Percentiles rank a stretch among this genome's conserved stretches.
Conservation (phyloP, 2,329 filamentous ascomycete species). For the Pseudogymnoascus sp. region DNA sequence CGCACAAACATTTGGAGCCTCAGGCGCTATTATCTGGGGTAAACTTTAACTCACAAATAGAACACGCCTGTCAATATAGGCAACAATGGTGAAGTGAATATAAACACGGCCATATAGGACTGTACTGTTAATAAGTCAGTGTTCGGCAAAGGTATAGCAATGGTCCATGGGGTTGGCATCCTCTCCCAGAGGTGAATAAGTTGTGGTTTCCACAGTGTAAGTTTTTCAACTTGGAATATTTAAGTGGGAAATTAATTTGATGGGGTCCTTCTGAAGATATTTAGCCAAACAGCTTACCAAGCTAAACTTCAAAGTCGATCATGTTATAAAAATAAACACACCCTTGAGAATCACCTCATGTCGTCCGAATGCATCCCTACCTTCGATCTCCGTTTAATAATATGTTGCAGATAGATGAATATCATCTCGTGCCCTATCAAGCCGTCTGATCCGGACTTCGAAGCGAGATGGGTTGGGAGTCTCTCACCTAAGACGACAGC, state of each 20-base stretch:
- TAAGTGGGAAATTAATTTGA: neutral
- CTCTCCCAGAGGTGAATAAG: neutral
- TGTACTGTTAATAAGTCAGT: neutral
- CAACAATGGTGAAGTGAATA: neutral
- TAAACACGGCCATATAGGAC: neutral
- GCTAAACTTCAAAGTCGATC: neutral
- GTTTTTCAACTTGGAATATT: neutral
- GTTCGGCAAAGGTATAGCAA: neutral
- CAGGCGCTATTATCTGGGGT: neutral
- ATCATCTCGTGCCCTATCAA: neutral
- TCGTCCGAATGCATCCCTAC: neutral
- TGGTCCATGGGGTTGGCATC: neutral
- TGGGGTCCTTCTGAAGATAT: neutral
- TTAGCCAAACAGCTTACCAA: neutral
- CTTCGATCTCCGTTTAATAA: neutral
- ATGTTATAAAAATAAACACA: neutral
- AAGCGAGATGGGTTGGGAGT: neutral
- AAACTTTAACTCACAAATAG: neutral
- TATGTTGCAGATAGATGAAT: neutral
- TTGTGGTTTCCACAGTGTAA: neutral
- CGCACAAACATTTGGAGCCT: neutral
- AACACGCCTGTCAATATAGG: neutral
- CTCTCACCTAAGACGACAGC: neutral
- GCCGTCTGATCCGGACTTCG: neutral
- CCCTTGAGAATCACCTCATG: neutral